Base-by-base conservation (phyloP, 2,329 filamentous ascomycete species). In the Magnaporthales sp. region DNA sequence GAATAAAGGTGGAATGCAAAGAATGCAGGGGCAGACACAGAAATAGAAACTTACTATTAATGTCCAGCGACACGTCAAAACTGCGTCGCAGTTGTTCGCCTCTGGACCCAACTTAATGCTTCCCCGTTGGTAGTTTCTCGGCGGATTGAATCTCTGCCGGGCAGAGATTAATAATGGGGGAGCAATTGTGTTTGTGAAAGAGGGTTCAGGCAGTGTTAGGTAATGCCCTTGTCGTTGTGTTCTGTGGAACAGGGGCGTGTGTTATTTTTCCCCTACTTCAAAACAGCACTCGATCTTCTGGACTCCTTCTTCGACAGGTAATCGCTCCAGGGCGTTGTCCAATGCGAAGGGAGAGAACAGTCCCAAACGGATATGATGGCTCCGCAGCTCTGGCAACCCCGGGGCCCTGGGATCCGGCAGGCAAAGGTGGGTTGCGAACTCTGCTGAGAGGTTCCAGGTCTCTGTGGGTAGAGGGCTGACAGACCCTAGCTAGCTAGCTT, bases 141-240 rank as follows among this genome's bases (percentile, higher is more conserved):
- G 63, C 26, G 26, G 26, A 13, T 65, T 8, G 30, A 54, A 65
- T 64, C 15, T 29, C 26, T 54, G n/a, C 29, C 27, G 30, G n/a
- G 8, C 11, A 56, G 26, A 65, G 63, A 56, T 65, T 65, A 65
- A 30, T 58, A 58, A 65, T 65, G 63, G 46, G 19, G 27, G 62
- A n/a, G 22, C 27, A 30, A 27, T 58, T 46, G 46, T 13, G 26
- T 56, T 56, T 15, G 51, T 51, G 22, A 9, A 32, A 56, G 51
- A 9, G 26, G 26, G 10, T 24, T 54, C 63, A 19, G 32, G 62
- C 32, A n/a, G 26, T 64, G 32, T 22, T 46, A 32, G 22, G 46
- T 24, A 29, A 29, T 62, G 30, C 30, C 60, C 46, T 22, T 46
- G 38, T 22, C 29, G 11, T 22, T 9, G 13, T 56, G 15, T 65